phyloP scores from a whole-genome alignment of 2,329 filamentous ascomycete species.

The Leptographium flavum region DNA sequence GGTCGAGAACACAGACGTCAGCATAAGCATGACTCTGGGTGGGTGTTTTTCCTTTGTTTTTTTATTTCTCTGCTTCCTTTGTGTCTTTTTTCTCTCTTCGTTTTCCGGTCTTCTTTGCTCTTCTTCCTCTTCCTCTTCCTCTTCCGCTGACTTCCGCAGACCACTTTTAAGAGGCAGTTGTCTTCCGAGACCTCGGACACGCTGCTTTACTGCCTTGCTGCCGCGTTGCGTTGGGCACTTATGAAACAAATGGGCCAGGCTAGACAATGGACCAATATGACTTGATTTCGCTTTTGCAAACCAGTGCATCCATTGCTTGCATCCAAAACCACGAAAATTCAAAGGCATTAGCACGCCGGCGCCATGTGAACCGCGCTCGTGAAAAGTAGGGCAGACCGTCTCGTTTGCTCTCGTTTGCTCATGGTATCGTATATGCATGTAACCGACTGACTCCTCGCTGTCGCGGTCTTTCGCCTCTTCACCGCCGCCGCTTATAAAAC shows the following conservation, averaged over 20 bases:
- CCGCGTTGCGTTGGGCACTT: no score
- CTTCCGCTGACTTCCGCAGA: not conserved
- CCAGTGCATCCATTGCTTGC: no score
- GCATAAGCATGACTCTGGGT: conserved; percentile 63
- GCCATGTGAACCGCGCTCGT: no score
- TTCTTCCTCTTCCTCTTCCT: conserved; percentile 1
- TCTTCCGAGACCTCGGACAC: no score
- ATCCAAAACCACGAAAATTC: no score
- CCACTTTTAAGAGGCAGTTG: no score
- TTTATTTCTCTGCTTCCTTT: not conserved
- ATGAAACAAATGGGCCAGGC: no score
- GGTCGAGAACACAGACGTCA: conserved; percentile 85
- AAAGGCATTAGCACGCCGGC: no score
- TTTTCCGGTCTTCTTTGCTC: not conserved
- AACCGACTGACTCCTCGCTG: not conserved
- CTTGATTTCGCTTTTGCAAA: no score
- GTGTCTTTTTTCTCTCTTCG: not conserved
- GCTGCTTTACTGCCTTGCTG: no score
- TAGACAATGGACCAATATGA: no score
- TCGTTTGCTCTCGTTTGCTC: not conserved
- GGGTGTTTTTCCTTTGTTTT: not conserved
- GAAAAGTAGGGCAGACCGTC: not conserved
- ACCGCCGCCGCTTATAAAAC: conserved; percentile 11
- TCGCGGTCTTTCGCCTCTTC: not conserved
- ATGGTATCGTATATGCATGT: not conserved